These are phyloP conservation scores for Umbelopsis sp. DNA, from an alignment of 192 early-diverging fungal genomes.

Conservation along the genomic window DNA sequence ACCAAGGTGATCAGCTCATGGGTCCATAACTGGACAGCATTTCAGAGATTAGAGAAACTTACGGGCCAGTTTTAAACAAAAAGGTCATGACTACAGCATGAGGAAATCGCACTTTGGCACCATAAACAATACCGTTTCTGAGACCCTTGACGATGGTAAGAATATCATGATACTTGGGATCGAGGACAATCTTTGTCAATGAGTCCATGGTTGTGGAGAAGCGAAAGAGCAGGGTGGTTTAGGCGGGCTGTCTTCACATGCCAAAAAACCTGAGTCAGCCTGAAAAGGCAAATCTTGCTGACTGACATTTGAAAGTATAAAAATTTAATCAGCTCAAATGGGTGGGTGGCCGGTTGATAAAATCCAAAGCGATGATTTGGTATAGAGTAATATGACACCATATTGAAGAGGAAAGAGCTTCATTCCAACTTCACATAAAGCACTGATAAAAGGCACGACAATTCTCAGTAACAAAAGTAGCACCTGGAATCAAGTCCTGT, in stretches of 20 bases:
- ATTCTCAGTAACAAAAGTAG: too few relatives aligned
- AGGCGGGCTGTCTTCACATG: constrained; percentile 7
- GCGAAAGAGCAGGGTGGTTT: background rate
- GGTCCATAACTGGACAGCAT: too few relatives aligned
- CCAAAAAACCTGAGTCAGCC: background rate
- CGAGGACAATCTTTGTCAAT: constrained; percentile 54
- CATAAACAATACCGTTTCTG: constrained; percentile 95
- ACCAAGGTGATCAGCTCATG: background rate
- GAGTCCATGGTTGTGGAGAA: constrained; percentile 37
- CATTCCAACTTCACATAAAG: too few relatives aligned
- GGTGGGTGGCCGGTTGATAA: background rate
- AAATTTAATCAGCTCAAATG: background rate
- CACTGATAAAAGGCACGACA: too few relatives aligned
- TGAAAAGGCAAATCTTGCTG: constrained; percentile 10
- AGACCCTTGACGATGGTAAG: constrained; percentile 89
- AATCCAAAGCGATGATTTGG: too few relatives aligned
- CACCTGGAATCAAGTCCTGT: too few relatives aligned
- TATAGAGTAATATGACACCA: too few relatives aligned
- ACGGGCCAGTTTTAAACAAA: constrained; percentile 79
- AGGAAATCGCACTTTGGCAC: constrained; percentile 95
- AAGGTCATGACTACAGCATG: constrained; percentile 97
- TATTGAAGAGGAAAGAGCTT: too few relatives aligned
- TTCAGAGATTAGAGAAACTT: constrained; percentile 18
- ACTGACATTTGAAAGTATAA: background rate
- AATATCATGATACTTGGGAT: constrained; percentile 79